Conservation (phyloP, 1,139 yeast genomes). For the Entelexis sorbosivorans region DNA sequence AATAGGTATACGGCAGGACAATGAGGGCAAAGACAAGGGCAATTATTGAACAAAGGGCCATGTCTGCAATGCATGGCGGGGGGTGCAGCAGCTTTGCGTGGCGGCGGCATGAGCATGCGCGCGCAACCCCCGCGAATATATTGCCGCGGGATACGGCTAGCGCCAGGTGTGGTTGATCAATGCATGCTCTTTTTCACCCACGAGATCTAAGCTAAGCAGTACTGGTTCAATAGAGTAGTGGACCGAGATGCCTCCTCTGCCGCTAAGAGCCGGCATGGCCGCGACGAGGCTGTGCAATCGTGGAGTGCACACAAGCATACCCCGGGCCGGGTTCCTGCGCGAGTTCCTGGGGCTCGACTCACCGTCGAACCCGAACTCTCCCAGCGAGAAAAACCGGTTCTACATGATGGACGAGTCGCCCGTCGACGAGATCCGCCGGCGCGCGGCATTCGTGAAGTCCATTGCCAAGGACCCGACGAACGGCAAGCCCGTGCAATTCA, state of each 20-base stretch:
- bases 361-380: conserved; percentile 29
- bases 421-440: conserved; percentile 68
- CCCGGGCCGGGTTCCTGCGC: conserved; percentile 20
- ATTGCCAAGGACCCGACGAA: conserved; percentile 90
- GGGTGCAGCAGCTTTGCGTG: too few relatives aligned
- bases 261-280: not conserved
- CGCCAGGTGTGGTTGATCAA: not conserved
- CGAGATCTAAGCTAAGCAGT: too few relatives aligned
- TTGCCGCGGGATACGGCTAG: not conserved
- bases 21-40: too few relatives aligned
- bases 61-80: too few relatives aligned
- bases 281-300: conserved; percentile 31
- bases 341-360: conserved; percentile 23
- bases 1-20: too few relatives aligned
- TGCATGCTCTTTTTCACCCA: not conserved
- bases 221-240: not conserved
- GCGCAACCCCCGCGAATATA: too few relatives aligned
- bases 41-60: too few relatives aligned
- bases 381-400: conserved; percentile 56
- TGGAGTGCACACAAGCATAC: conserved; percentile 35
- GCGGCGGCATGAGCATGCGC: too few relatives aligned
- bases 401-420: conserved; percentile 91
- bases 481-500: conserved; percentile 54
- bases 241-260: conserved; percentile 3
- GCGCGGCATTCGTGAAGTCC: conserved; percentile 85